These are phyloP conservation scores for Cryoendolithus antarcticus DNA, from an alignment of 2,329 filamentous ascomycete genomes.

Conservation along the genomic window DNA sequence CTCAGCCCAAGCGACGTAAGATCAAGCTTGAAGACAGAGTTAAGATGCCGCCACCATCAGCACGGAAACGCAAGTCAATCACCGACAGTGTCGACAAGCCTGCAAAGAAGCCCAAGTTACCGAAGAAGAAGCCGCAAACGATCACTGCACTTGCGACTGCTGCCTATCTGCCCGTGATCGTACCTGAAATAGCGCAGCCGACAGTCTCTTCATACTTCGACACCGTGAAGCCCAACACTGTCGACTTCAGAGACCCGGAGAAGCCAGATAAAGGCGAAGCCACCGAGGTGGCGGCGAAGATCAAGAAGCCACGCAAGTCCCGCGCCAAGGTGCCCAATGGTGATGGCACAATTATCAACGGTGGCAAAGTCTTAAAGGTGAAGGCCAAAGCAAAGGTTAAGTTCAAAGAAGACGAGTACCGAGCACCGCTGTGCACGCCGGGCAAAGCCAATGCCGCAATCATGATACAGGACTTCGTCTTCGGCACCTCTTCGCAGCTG, in stretches of 20 bases:
- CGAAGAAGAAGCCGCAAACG: slow-evolving; percentile 60
- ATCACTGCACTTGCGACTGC: slow-evolving; percentile 69
- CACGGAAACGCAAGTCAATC: neutral
- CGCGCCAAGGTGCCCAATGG: slow-evolving; percentile 10
- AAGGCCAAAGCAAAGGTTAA: slow-evolving; percentile 21
- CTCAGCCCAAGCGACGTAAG: slow-evolving; percentile 7
- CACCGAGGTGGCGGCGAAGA: slow-evolving; percentile 3
- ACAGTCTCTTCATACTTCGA: slow-evolving; percentile 35
- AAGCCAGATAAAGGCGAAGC: slow-evolving; percentile 4
- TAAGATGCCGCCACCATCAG: no score
- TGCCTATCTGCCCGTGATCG: slow-evolving; percentile 42
- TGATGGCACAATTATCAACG: slow-evolving; percentile 2
- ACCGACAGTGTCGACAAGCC: slow-evolving; percentile 21
- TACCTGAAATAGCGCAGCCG: slow-evolving; percentile 13
- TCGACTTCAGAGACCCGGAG: slow-evolving; percentile 7
- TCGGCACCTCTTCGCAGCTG: slow-evolving; percentile 77
- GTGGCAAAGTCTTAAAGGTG: slow-evolving; percentile 30
- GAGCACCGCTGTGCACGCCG: slow-evolving; percentile 48
- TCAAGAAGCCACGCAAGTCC: slow-evolving; percentile 16
- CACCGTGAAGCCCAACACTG: slow-evolving; percentile 7
- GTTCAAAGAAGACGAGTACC: slow-evolving; percentile 10
- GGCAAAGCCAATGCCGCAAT: slow-evolving; percentile 53
- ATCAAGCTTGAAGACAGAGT: slow-evolving; percentile 5
- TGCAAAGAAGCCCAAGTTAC: slow-evolving; percentile 34
- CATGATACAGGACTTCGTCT: slow-evolving; percentile 62